Conservation (phyloP, 2,329 filamentous ascomycete species). For the Aspergillus eucalypticola region DNA sequence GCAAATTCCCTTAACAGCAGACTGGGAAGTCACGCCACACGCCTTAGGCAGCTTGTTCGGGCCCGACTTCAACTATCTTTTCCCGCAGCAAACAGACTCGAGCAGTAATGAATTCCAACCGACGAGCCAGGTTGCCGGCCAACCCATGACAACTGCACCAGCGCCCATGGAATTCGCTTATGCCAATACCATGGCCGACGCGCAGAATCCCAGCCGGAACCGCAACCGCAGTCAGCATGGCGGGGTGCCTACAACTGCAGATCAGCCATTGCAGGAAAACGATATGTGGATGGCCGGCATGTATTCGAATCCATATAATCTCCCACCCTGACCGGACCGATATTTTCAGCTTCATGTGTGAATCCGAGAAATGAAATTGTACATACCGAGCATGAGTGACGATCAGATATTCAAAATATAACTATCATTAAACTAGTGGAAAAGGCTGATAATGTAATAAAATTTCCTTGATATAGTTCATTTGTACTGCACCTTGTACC, state of each 20-base stretch:
- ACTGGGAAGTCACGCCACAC: conserved; percentile 64
- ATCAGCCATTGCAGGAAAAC: neutral
- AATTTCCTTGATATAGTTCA: neutral
- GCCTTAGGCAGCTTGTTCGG: conserved; percentile 28
- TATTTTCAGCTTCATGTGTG: neutral
- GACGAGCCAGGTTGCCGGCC: neutral
- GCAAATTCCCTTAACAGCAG: conserved; percentile 85
- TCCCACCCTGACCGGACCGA: neutral
- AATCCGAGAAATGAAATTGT: neutral
- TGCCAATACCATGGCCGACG: neutral
- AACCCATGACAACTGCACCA: neutral
- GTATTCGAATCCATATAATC: conserved; percentile 5
- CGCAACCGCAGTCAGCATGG: neutral
- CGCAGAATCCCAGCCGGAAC: neutral
- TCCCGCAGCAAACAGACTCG: neutral
- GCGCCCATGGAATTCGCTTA: neutral
- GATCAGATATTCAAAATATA: neutral
- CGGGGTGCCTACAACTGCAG: neutral
- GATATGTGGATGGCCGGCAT: conserved; percentile 11
- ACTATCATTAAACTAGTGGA: neutral
- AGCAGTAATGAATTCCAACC: neutral
- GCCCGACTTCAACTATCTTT: conserved; percentile 5
- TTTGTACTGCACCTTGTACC: neutral
- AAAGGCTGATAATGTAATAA: neutral
- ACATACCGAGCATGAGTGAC: neutral